These are phyloP conservation scores for Vararia minispora DNA, from an alignment of 768 basidiomycete species.

Conservation along the genomic window DNA sequence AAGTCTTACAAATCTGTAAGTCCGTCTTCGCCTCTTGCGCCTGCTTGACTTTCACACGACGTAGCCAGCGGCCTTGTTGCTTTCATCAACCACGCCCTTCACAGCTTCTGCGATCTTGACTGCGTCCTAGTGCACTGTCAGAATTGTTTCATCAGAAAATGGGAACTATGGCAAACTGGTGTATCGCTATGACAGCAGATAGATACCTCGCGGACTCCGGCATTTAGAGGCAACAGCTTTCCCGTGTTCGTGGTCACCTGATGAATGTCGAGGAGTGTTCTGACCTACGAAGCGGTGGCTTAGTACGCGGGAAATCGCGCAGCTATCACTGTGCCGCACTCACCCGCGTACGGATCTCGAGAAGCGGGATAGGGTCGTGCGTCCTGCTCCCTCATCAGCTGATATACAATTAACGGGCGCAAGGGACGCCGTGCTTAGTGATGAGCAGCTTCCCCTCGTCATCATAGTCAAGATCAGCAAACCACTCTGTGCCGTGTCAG, in stretches of 20 bases:
- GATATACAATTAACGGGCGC: background rate
- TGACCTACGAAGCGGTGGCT: slow-evolving; percentile 23
- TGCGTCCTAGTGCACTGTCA: slow-evolving; percentile 29
- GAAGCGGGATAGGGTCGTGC: slow-evolving; percentile 35
- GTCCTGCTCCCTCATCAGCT: slow-evolving; percentile 24
- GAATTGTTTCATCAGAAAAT: background rate
- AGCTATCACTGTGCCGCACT: slow-evolving; percentile 2
- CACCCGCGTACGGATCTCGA: slow-evolving; percentile 34
- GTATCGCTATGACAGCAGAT: slow-evolving; percentile 61
- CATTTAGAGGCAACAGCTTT: slow-evolving; percentile 29
- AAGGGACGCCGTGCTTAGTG: slow-evolving; percentile 33
- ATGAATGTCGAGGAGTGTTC: slow-evolving; percentile 29
- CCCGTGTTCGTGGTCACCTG: slow-evolving; percentile 38
- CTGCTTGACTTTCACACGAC: too few relatives aligned
- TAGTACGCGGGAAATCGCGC: background rate
- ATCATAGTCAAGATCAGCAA: slow-evolving; percentile 54
- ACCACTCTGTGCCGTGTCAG: slow-evolving; percentile 36
- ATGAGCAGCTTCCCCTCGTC: slow-evolving; percentile 46
- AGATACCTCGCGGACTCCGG: slow-evolving; percentile 37
- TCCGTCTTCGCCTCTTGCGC: too few relatives aligned
- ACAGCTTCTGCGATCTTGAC: slow-evolving; percentile 41
- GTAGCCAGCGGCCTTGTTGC: too few relatives aligned
- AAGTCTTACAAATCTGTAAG: too few relatives aligned
- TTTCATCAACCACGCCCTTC: slow-evolving; percentile 44
- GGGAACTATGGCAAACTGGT: slow-evolving; percentile 29